Percentiles rank a stretch among this genome's conserved stretches.
Evolutionary conservation across 805 yeast genomes (phyloP).

Genomic region (Kazachstania taianensis): DNA sequence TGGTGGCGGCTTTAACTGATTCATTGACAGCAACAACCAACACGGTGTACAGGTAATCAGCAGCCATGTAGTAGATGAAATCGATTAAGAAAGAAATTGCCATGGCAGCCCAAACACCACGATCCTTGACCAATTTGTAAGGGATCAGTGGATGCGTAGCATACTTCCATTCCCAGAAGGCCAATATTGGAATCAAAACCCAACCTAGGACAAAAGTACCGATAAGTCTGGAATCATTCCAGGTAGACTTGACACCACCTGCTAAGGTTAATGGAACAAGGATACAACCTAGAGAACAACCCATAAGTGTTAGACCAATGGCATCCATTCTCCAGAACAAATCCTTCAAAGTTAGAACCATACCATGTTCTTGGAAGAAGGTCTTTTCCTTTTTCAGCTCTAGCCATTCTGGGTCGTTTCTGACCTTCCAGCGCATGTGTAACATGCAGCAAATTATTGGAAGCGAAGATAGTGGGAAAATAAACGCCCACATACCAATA

Average conservation of each 20-base stretch:
- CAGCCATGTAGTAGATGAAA: slow-evolving; percentile 59
- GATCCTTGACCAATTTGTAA: slow-evolving; percentile 45
- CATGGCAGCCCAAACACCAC: slow-evolving; percentile 69
- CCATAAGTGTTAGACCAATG: slow-evolving; percentile 48
- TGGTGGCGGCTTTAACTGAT: slow-evolving; percentile 48
- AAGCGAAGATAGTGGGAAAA: slow-evolving; percentile 54
- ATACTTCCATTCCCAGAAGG: slow-evolving; percentile 46
- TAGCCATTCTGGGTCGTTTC: slow-evolving; percentile 42
- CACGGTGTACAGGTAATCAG: slow-evolving; percentile 58
- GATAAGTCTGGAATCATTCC: slow-evolving; percentile 54
- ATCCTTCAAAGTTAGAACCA: slow-evolving; percentile 25
- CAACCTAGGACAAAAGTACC: slow-evolving; percentile 65
- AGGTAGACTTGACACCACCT: slow-evolving; percentile 45
- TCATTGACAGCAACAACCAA: slow-evolving; percentile 54
- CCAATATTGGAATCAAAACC: slow-evolving; percentile 46
- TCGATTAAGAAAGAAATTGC: slow-evolving; percentile 47
- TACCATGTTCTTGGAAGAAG: slow-evolving; percentile 31
- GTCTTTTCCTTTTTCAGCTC: slow-evolving; percentile 33
- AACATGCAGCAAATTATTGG: slow-evolving; percentile 46
- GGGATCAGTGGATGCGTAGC: slow-evolving; percentile 61
- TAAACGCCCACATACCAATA: slow-evolving; percentile 72
- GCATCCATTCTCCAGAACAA: slow-evolving; percentile 58
- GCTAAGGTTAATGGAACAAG: slow-evolving; percentile 69
- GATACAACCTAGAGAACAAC: slow-evolving; percentile 50
- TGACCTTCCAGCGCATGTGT: slow-evolving; percentile 48